A percentile compares a stretch with the other conserved stretches of the same genome.
Evolutionary conservation across 805 yeast species (phyloP).

Genomic region (Candida vartiovaarae): DNA sequence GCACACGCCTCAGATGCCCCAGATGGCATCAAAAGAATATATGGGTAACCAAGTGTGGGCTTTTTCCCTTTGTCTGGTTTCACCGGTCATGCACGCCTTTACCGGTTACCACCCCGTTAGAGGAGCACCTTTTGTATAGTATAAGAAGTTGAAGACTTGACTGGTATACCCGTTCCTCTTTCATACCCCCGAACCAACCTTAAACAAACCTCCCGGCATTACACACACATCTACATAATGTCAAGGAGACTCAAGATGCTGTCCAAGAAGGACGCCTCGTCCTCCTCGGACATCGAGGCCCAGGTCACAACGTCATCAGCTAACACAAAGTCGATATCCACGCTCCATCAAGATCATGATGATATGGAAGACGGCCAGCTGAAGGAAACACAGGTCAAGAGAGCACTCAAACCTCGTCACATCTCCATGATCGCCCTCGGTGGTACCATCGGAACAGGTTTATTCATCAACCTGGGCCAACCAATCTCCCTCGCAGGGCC

Average conservation of each 20-base stretch:
- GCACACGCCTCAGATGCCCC: no score
- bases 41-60: no score
- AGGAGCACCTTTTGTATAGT: no score
- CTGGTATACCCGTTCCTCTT: no score
- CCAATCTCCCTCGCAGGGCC: conserved; percentile 60
- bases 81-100: no score
- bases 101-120: no score
- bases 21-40: no score
- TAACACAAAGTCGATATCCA: neutral
- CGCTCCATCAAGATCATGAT: neutral
- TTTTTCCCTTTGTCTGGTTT: no score
- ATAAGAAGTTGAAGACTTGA: no score
- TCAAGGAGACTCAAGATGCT: neutral
- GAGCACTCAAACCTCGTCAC: conserved; percentile 61
- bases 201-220: no score
- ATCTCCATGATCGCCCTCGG: conserved; percentile 74
- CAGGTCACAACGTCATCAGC: neutral
- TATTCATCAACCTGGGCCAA: conserved; percentile 56
- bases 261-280: neutral
- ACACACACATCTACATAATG: neutral
- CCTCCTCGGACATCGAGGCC: neutral
- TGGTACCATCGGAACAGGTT: conserved; percentile 76
- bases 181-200: no score
- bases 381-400: conserved; percentile 40
- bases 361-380: conserved; percentile 11